Evolutionary conservation across 257 asterid genomes (phyloP).

Genomic region (Parsonsia alboflavescens): DNA sequence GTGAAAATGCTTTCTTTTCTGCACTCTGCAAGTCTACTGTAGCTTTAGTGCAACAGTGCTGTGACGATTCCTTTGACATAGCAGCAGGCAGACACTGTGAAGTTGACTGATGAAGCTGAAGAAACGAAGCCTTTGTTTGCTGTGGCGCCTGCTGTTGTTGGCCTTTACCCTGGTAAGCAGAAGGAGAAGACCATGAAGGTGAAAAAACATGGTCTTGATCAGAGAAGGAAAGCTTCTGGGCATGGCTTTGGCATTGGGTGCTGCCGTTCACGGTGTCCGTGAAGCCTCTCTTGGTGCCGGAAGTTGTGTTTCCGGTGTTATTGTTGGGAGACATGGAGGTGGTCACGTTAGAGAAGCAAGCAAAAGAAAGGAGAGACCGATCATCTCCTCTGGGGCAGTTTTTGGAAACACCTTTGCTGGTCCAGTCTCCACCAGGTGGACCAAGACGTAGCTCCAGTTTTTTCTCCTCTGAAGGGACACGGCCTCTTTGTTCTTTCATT

Average conservation of each 20-base stretch:
- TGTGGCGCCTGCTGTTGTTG: slow-evolving; percentile 26
- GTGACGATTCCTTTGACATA: slow-evolving; percentile 54
- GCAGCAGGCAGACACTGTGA: slow-evolving; percentile 31
- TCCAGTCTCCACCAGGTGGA: slow-evolving; percentile 74
- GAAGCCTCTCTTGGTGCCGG: slow-evolving; percentile 25
- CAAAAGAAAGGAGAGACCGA: slow-evolving; percentile 22
- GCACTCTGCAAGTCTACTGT: slow-evolving; percentile 39
- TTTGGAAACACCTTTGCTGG: slow-evolving; percentile 9
- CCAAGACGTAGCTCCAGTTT: slow-evolving; percentile 79
- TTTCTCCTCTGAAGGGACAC: slow-evolving; percentile 50
- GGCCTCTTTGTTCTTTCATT: slow-evolving; percentile 26
- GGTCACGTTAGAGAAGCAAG: slow-evolving; percentile 23
- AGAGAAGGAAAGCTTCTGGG: slow-evolving; percentile 12
- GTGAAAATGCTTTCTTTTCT: slow-evolving; percentile 59
- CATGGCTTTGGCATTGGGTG: background rate
- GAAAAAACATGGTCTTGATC: slow-evolving; percentile 18
- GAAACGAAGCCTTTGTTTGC: slow-evolving; percentile 30
- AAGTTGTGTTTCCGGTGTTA: background rate
- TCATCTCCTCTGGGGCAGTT: slow-evolving; percentile 17
- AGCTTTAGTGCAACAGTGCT: slow-evolving; percentile 44
- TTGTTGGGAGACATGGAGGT: background rate
- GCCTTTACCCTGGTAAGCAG: slow-evolving; percentile 12
- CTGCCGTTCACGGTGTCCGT: slow-evolving; percentile 14
- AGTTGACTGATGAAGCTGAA: slow-evolving; percentile 38
- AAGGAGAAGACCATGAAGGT: slow-evolving; percentile 22